Percentiles rank a stretch among this genome's conserved stretches.
These are phyloP conservation scores for Leersia perrieri DNA, from an alignment of 176 grass and related monocot genomes.

Conservation along the genomic window DNA sequence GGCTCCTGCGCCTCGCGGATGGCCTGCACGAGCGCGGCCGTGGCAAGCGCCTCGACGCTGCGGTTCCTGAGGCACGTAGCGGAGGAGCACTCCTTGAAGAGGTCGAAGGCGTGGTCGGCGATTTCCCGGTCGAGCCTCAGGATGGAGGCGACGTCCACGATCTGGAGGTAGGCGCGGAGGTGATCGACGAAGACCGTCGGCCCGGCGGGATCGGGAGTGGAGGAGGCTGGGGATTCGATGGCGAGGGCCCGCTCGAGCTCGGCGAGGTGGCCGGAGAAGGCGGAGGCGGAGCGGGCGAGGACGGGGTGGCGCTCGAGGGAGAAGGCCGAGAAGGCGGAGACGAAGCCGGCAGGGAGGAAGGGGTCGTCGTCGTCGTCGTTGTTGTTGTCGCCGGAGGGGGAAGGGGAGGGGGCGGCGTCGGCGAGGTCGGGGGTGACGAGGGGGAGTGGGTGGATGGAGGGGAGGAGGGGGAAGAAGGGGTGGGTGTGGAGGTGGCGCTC, in stretches of 20 bases:
- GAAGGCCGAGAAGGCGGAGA: slow-evolving; percentile 93
- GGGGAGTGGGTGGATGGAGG: slow-evolving; percentile 62
- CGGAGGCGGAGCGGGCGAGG: slow-evolving; percentile 70
- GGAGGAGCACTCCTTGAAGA: slow-evolving; percentile 90
- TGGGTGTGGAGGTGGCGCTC: slow-evolving; percentile 79
- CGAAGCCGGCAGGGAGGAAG: slow-evolving; percentile 84
- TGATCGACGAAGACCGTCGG: slow-evolving; percentile 89
- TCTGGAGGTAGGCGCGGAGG: slow-evolving; percentile 96
- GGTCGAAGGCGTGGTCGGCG: slow-evolving; percentile 87
- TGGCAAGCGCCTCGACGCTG: slow-evolving; percentile 86
- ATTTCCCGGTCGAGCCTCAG: slow-evolving; percentile 79
- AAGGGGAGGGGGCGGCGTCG: background rate
- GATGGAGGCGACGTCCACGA: slow-evolving; percentile 84
- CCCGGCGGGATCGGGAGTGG: slow-evolving; percentile 55
- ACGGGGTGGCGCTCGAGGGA: slow-evolving; percentile 85
- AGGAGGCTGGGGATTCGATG: slow-evolving; percentile 40
- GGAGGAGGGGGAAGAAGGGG: slow-evolving; percentile 78
- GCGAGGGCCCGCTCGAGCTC: slow-evolving; percentile 90
- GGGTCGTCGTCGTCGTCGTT: slow-evolving; percentile 52
- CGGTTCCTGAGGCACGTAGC: slow-evolving; percentile 89
- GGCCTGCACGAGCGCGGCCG: slow-evolving; percentile 90
- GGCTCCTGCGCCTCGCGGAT: slow-evolving; percentile 96
- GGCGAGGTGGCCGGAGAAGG: slow-evolving; percentile 91
- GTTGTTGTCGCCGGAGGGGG: background rate
- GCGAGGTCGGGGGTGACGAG: slow-evolving; percentile 87